Base-by-base conservation (phyloP, 75 land plant genomes). In the Larix kaempferi region DNA sequence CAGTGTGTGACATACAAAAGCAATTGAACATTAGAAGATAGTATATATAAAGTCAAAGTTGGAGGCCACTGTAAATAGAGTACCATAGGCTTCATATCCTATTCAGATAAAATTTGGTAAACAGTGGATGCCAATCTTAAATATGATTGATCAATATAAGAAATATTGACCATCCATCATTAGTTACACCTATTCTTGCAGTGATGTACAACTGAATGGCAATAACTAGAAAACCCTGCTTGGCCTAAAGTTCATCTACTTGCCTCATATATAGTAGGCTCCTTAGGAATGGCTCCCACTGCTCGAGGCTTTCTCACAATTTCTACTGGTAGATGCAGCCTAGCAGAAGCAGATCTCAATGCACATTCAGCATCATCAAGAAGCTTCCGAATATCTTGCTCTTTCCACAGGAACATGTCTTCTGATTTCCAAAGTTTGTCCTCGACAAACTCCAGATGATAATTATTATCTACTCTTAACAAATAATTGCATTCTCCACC, bases 401-500 rank as follows among this genome's bases (percentile, higher is more conserved):
- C 80, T 22, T 61, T 44, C 86, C 86, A 84, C 23, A 72, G 72
- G 15, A 73, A 78, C 86, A 84, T 84, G 29, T 84, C 84, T 37
- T 74, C 59, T 39, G 86, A 73, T 74, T 84, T 78, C 86, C 86
- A 84, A 33, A 84, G 52, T n/a, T 61, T 75, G 44, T 86, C 87
- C 14, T 69, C 73, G 15, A 86, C 87, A 52, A 86, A 86, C 59
- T 84, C 80, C n/a, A 86, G 83, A 16, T 74, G 79, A 78, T 84
- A 86, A 26, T 80, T 57, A 55, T 56, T 37, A 58, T 84, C 67
- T 14, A 84, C 86, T 61, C 63, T 58, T 5, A 86, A 61, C 66
- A 86, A 78, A 58, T 86, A 86, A 61, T 86, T 86, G 83, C 88
- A 86, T 60, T 86, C 88, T 6, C 88, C 88, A 52, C 88, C 88